These are phyloP conservation scores for Penicillium oxalicum DNA, from an alignment of 2,329 filamentous ascomycete genomes.

Conservation along the genomic window DNA sequence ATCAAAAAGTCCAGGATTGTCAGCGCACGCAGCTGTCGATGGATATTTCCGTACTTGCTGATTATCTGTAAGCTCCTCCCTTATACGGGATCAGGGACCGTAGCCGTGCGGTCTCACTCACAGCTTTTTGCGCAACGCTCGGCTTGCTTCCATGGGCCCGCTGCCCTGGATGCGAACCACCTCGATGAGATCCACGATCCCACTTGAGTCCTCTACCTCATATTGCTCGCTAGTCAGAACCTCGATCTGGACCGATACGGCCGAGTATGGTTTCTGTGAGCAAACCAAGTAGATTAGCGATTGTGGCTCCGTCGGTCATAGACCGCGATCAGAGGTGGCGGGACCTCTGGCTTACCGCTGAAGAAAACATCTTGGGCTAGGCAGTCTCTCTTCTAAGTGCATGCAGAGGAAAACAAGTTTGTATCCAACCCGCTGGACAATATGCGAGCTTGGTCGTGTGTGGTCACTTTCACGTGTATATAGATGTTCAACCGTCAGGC, in stretches of 20 bases:
- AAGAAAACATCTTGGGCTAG: slow-evolving; percentile 31
- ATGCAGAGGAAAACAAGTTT: no score
- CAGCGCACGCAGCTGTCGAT: slow-evolving; percentile 83
- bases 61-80: no score
- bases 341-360: slow-evolving; percentile 22
- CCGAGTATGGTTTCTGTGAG: slow-evolving; percentile 75
- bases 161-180: slow-evolving; percentile 83
- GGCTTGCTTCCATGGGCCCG: slow-evolving; percentile 80
- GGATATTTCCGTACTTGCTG: slow-evolving; percentile 89
- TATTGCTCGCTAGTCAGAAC: slow-evolving; percentile 82
- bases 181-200: slow-evolving; percentile 90
- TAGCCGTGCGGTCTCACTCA: slow-evolving; percentile 33
- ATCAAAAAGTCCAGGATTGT: slow-evolving; percentile 88
- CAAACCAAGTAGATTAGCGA: slow-evolving; percentile 5
- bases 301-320: neutral
- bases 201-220: slow-evolving; percentile 84
- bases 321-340: slow-evolving; percentile 3
- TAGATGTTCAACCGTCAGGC: neutral
- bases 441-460: no score
- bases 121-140: slow-evolving; percentile 93
- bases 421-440: no score
- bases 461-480: neutral
- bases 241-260: slow-evolving; percentile 88
- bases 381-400: no score
- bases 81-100: neutral